phyloP scores from a whole-genome alignment of 2,329 filamentous ascomycete species.

The Basipetospora chlamydospora region DNA sequence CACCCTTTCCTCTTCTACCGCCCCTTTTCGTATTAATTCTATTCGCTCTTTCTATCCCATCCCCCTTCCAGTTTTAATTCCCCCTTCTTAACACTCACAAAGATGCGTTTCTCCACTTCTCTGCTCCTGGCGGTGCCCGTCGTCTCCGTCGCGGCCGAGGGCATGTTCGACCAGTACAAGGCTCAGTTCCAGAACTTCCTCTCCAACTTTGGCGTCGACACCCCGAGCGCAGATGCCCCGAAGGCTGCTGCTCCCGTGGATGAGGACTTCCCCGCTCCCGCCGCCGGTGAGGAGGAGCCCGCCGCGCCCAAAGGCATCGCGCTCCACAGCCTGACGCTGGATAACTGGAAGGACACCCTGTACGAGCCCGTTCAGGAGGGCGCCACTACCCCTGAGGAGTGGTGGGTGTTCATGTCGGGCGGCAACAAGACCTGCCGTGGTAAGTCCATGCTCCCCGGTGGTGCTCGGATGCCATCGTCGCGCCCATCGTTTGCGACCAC shows the following conservation, averaged over 20 bases:
- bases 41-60: no score
- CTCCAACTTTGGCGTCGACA: constrained; percentile 39
- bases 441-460: constrained; percentile 22
- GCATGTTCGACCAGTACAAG: constrained; percentile 40
- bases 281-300: constrained; percentile 31
- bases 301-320: constrained; percentile 7
- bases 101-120: constrained; percentile 44
- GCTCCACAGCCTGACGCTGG: constrained; percentile 42
- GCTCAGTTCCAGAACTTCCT: constrained; percentile 51
- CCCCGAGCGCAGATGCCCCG: neutral
- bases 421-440: constrained; percentile 66
- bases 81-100: constrained; percentile 10
- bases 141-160: constrained; percentile 32
- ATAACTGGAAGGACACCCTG: constrained; percentile 58
- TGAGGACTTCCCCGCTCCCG: constrained; percentile 32
- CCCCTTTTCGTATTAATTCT: no score
- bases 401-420: constrained; percentile 61
- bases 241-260: constrained; percentile 19
- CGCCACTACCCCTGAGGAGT: constrained; percentile 53
- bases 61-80: neutral
- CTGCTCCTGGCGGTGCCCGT: constrained; percentile 40
- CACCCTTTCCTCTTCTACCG: no score
- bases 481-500: neutral
- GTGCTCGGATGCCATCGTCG: no score
- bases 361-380: constrained; percentile 44